These are phyloP conservation scores for Kokia cookei DNA, from an alignment of 441 rosid species.

Conservation along the genomic window DNA sequence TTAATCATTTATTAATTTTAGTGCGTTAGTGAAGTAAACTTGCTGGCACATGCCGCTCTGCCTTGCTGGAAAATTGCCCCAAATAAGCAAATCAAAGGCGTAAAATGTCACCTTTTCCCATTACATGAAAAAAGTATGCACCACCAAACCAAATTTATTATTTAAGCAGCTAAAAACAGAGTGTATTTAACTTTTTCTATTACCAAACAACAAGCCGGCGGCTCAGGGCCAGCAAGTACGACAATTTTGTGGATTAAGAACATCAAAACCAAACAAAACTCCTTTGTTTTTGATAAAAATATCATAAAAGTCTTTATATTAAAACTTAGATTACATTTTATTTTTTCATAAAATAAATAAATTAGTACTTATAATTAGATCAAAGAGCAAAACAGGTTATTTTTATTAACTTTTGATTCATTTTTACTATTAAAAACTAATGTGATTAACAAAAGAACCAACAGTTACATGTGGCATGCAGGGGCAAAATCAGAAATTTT, in stretches of 20 bases:
- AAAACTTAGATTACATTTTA: too few relatives aligned
- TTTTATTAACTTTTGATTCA: too few relatives aligned
- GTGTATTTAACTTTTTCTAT: not conserved
- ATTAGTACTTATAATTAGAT: too few relatives aligned
- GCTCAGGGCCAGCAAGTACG: not conserved
- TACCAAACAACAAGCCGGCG: not conserved
- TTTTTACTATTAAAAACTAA: too few relatives aligned
- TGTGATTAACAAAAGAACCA: too few relatives aligned
- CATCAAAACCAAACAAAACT: not conserved
- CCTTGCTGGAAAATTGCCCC: not conserved
- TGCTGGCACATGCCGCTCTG: not conserved
- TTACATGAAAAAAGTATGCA: not conserved
- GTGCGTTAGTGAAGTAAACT: not conserved
- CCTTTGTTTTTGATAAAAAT: not conserved
- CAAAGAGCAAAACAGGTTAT: too few relatives aligned
- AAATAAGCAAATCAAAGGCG: not conserved
- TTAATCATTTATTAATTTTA: not conserved
- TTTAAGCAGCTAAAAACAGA: too few relatives aligned
- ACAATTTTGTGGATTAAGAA: not conserved
- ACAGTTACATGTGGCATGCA: too few relatives aligned
- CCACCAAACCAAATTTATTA: too few relatives aligned
- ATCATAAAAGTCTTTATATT: too few relatives aligned
- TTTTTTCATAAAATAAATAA: too few relatives aligned
- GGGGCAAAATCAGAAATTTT: too few relatives aligned
- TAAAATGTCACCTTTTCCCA: not conserved